Evolutionary conservation across 2,329 filamentous ascomycete species (phyloP).

Genomic region (Diplodia mutila): DNA sequence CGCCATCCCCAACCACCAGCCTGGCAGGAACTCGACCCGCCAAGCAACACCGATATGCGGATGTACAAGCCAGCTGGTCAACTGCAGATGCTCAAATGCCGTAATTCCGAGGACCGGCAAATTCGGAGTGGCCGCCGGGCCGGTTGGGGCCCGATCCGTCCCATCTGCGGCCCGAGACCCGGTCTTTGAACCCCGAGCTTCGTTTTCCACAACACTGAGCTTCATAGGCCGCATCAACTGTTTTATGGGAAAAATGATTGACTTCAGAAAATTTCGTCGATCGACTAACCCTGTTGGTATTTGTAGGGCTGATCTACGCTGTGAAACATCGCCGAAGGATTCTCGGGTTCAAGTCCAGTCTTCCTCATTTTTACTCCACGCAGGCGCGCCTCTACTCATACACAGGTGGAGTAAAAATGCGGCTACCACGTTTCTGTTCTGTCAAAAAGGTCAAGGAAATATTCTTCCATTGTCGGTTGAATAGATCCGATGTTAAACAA

Average conservation of each 20-base stretch:
- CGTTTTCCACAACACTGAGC: background rate
- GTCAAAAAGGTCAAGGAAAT: background rate
- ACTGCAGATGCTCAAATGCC: background rate
- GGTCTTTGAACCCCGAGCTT: background rate
- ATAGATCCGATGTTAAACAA: conserved; percentile 1
- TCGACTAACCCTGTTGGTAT: too few species aligned
- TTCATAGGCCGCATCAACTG: background rate
- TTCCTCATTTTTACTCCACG: background rate
- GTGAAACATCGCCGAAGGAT: background rate
- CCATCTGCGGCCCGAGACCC: background rate
- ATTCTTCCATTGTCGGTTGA: background rate
- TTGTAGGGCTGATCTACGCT: background rate
- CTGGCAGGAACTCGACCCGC: background rate
- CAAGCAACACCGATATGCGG: too few species aligned
- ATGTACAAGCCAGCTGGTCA: too few species aligned
- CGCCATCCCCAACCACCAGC: background rate
- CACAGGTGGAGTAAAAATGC: background rate
- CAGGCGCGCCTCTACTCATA: background rate
- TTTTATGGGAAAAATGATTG: background rate
- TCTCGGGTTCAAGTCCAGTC: background rate
- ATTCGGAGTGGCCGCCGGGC: background rate
- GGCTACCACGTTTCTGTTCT: background rate
- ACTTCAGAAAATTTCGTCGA: too few species aligned
- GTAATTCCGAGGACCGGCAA: too few species aligned
- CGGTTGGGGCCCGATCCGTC: background rate